A percentile compares a stretch with the other conserved stretches of the same genome.
phyloP scores from a whole-genome alignment of 164 flowering plant genomes.

The Stephania cephalantha region DNA sequence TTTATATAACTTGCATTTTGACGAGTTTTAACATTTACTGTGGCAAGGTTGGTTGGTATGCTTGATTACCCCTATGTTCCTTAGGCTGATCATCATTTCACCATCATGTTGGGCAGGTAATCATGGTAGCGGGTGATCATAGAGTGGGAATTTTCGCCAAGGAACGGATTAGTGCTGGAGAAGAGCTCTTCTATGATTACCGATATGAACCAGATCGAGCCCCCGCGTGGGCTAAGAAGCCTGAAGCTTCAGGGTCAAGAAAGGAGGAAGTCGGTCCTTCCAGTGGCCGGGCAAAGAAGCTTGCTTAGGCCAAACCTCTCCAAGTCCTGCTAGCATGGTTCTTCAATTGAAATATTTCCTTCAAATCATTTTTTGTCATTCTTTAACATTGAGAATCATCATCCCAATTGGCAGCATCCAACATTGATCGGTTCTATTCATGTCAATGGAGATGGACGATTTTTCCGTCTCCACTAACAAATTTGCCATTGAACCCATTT shows the following conservation, averaged over 20 bases:
- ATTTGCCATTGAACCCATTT: not conserved
- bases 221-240: conserved; percentile 98
- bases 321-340: not conserved
- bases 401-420: not conserved
- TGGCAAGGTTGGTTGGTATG: not conserved
- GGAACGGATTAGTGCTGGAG: conserved; percentile 81
- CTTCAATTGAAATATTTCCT: not conserved
- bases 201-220: conserved; percentile 95
- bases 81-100: not conserved
- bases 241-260: conserved; percentile 67
- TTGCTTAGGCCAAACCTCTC: conserved; percentile 38
- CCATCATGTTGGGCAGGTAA: conserved; percentile 47
- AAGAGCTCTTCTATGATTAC: conserved; percentile 94
- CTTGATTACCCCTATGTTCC: not conserved
- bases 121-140: conserved; percentile 98
- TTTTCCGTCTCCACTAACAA: conserved; percentile 1
- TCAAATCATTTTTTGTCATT: conserved; percentile 26
- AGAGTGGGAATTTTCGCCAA: conserved; percentile 98
- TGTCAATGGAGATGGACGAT: not conserved
- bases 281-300: conserved; percentile 88
- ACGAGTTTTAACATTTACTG: not conserved
- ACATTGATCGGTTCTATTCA: not conserved
- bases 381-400: conserved; percentile 25
- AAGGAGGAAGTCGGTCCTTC: conserved; percentile 66
- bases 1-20: not conserved